These are phyloP conservation scores for Liquidambar formosana DNA, from an alignment of 164 flowering plant genomes.

Conservation along the genomic window DNA sequence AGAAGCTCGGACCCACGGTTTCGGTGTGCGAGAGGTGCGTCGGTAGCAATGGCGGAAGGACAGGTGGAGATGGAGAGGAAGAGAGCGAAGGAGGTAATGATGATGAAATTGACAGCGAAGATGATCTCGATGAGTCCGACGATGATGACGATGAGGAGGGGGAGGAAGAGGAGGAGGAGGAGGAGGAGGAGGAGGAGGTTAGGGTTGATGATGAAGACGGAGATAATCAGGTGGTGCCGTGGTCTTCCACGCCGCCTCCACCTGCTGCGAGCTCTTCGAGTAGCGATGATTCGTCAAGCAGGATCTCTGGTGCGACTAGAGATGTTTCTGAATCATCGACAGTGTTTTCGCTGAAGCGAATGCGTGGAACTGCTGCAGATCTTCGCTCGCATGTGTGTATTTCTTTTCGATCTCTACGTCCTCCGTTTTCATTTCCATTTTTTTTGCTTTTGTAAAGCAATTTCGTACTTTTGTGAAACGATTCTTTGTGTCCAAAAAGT, in stretches of 20 bases:
- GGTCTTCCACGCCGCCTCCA: slow-evolving; percentile 30
- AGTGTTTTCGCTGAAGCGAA: slow-evolving; percentile 14
- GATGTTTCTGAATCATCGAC: not conserved
- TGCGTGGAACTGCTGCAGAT: slow-evolving; percentile 17
- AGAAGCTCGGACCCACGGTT: slow-evolving; percentile 44
- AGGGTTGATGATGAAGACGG: slow-evolving; percentile 22
- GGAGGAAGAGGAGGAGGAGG: too few relatives aligned
- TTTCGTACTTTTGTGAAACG: not conserved
- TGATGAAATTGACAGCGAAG: not conserved
- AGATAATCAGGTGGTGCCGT: slow-evolving; percentile 47
- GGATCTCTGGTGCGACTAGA: not conserved
- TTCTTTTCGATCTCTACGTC: not conserved
- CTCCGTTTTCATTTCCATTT: not conserved
- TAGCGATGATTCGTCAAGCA: slow-evolving; percentile 18
- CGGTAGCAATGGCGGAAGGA: not conserved
- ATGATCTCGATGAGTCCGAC: not conserved
- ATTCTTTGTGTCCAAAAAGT: not conserved
- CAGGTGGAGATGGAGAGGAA: not conserved
- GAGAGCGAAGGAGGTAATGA: slow-evolving; percentile 10
- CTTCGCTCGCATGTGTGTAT: slow-evolving; percentile 14
- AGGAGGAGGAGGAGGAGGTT: slow-evolving; percentile 6
- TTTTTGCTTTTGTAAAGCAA: not conserved
- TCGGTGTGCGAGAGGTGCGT: slow-evolving; percentile 53
- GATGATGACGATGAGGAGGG: slow-evolving; percentile 6
- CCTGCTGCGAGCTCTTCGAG: slow-evolving; percentile 30